phyloP scores from a whole-genome alignment of 2,329 filamentous ascomycete genomes.

The Pseudocercospora fijiensis region DNA sequence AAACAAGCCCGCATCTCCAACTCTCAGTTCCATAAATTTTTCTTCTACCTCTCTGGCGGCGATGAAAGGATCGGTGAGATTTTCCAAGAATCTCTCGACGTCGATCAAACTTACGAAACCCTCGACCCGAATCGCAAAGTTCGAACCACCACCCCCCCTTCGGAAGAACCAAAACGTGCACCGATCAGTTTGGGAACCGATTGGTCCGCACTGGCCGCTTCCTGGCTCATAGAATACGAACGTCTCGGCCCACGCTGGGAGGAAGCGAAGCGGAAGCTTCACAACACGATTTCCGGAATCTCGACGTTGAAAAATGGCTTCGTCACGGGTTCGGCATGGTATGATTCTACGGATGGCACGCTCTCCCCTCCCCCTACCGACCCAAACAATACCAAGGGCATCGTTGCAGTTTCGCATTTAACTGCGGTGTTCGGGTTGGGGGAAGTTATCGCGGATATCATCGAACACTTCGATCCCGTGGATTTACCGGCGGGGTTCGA shows the following conservation, averaged over 20 bases:
- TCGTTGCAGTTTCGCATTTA: slow-evolving; percentile 56
- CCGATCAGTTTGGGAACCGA: slow-evolving; percentile 59
- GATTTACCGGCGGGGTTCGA: slow-evolving; percentile 53
- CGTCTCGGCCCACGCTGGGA: slow-evolving; percentile 55
- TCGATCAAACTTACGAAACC: slow-evolving; percentile 53
- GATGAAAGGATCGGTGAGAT: slow-evolving; percentile 59
- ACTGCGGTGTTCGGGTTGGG: slow-evolving; percentile 59
- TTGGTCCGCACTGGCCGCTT: slow-evolving; percentile 57
- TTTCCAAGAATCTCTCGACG: slow-evolving; percentile 53
- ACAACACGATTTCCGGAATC: slow-evolving; percentile 52
- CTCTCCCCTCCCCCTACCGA: slow-evolving; percentile 56
- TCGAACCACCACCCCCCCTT: slow-evolving; percentile 53
- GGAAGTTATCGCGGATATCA: slow-evolving; percentile 58
- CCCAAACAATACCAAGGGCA: slow-evolving; percentile 52
- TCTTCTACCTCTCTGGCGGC: slow-evolving; percentile 57
- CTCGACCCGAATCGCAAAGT: slow-evolving; percentile 62
- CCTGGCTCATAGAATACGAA: slow-evolving; percentile 62
- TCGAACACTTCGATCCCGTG: slow-evolving; percentile 49
- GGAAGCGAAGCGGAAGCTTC: slow-evolving; percentile 54
- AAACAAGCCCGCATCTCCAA: slow-evolving; percentile 64
- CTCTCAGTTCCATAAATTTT: slow-evolving; percentile 57
- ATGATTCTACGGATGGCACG: slow-evolving; percentile 52
- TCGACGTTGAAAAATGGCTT: slow-evolving; percentile 59
- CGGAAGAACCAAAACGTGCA: too few species aligned
- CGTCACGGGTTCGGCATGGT: slow-evolving; percentile 56